Conservation (phyloP, 352 stramenopile species). For the Globisporangium rhizosaccharum region DNA sequence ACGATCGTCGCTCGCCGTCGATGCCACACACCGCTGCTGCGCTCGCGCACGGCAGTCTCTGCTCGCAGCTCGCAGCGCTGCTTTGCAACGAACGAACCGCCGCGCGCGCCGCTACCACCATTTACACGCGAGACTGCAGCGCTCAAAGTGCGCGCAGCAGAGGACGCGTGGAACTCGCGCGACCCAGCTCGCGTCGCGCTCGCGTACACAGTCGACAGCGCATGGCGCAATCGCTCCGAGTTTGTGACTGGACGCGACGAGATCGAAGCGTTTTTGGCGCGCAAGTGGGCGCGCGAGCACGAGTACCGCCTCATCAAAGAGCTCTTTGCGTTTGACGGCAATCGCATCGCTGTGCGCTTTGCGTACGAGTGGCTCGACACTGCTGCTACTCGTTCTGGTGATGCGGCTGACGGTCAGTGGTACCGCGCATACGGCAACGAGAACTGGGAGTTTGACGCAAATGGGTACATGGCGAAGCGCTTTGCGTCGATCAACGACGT, state of each 20-base stretch:
- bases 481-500: conserved; percentile 88
- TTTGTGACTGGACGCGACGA: conserved; percentile 73
- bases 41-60: not conserved
- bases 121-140: conserved; percentile 75
- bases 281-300: conserved; percentile 69
- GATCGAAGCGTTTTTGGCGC: conserved; percentile 70
- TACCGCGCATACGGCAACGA: conserved; percentile 86
- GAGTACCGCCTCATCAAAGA: conserved; percentile 90
- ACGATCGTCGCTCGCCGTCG: too few relatives aligned
- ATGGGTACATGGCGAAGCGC: conserved; percentile 80
- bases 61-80: too few relatives aligned
- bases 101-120: conserved; percentile 52
- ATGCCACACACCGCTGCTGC: too few relatives aligned
- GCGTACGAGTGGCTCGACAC: conserved; percentile 78
- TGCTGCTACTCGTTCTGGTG: not conserved
- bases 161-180: conserved; percentile 87
- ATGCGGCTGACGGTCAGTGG: conserved; percentile 44
- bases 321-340: conserved; percentile 71
- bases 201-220: conserved; percentile 78
- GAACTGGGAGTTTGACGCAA: conserved; percentile 85
- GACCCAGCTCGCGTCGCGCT: conserved; percentile 68
- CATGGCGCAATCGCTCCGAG: conserved; percentile 81
- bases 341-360: conserved; percentile 87
- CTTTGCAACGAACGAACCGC: conserved; percentile 1
- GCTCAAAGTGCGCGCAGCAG: conserved; percentile 77